Base-by-base conservation (phyloP, 169 alveolate genomes). In the Plasmodium ovale region DNA sequence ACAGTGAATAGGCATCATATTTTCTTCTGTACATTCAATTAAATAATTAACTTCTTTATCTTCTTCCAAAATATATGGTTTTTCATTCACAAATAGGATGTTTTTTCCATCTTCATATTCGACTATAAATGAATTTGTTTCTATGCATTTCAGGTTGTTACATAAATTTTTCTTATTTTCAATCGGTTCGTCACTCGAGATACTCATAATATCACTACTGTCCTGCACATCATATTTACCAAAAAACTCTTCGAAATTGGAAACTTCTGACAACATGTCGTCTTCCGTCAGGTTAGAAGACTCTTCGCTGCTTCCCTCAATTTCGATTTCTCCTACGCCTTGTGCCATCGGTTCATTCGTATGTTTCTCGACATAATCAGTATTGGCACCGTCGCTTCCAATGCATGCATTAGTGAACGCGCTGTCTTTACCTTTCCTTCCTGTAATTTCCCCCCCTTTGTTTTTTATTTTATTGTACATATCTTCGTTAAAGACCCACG, bases 21-120 rank as follows among this genome's bases (percentile, higher is more conserved):
- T 74, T 51, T 59, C 59, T 2, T 74, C 73, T 29, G 88, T 39
- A n/a, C 56, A 10, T 39, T 74, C 88, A 14, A 74, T 60, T 29
- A 74, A 33, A 74, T 74, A 74, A 74, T 74, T 74, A 3, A 51
- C 42, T 21, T 74, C 88, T n/a, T 42, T 58, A 23, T 74, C 88
- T 1, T 47, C 35, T 51, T 74, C 88, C 37, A 74, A 59, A 39
- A 74, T 60, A 49, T 59, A 74, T 25, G 88, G 72, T 21, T 60
- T 74, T 6, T 74, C 65, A 74, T 74, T 62, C 9, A 74, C 44
- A 74, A 74, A 74, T 23, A 74, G 33, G 42, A 74, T 59, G 1
- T 19, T 3, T 27, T 74, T 59, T 9, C 88, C 88, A 60, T 74
- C 73, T 2, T 33, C 67, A 59, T 74, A 74, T 21, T 74, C 68